Percentiles rank a stretch among this genome's conserved stretches.
These are phyloP conservation scores for Arabis hirsuta DNA, from an alignment of 345 rosid genomes.

Conservation along the genomic window DNA sequence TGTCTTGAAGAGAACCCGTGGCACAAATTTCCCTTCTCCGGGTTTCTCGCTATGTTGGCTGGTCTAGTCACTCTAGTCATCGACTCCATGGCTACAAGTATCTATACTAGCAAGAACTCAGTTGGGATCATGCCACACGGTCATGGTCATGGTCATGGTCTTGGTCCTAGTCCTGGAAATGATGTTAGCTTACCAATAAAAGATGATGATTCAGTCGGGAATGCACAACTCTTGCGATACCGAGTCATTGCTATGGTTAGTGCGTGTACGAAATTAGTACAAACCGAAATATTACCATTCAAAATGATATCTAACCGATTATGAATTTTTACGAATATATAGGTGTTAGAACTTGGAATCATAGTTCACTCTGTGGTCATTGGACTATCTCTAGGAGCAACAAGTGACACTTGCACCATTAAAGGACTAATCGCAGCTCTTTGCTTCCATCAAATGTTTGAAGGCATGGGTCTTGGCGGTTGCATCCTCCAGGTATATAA, in stretches of 20 bases:
- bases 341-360: constrained; percentile 77
- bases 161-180: constrained; percentile 37
- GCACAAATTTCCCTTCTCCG: constrained; percentile 83
- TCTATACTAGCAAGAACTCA: constrained; percentile 47
- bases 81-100: constrained; percentile 68
- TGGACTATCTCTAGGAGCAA: constrained; percentile 73
- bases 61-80: constrained; percentile 62
- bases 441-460: constrained; percentile 91
- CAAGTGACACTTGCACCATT: constrained; percentile 70
- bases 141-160: constrained; percentile 45
- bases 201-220: constrained; percentile 24
- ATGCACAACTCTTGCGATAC: constrained; percentile 54
- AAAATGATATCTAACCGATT: not conserved
- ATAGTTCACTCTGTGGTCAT: constrained; percentile 81
- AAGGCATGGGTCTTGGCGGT: constrained; percentile 89
- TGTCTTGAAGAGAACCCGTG: constrained; percentile 74
- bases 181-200: constrained; percentile 31
- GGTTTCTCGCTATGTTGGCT: constrained; percentile 82
- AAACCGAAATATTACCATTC: not conserved
- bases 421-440: constrained; percentile 77
- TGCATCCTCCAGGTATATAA: constrained; percentile 70
- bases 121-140: constrained; percentile 41
- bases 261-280: not conserved
- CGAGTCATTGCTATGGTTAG: constrained; percentile 75
- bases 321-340: not conserved